Evolutionary conservation across 768 basidiomycete species (phyloP), one percentile per base, ranked within the genome.

Genomic region (Calvatia gigantea): DNA sequence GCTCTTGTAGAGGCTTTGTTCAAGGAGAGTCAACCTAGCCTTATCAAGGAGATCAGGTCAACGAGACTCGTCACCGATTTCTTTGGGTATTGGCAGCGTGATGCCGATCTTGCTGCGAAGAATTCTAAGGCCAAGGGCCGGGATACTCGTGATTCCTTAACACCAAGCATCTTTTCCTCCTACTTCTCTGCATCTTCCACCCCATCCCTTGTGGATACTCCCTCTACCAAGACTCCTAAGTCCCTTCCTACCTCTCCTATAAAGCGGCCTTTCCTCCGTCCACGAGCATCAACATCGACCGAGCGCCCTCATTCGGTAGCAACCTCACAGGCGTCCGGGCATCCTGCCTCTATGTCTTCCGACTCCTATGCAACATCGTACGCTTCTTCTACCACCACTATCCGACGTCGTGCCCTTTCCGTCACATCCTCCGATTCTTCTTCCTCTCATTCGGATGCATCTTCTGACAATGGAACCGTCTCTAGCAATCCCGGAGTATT

Each of bases 81-180:
- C 69, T 93, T 93, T 63, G 86, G 82, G 12, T 78, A 80, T 59
- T 92, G 91, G 91, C 75, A 85, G 58, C 71, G 84, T 35, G 91
- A 93, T 66, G 68, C 80, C 57, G 89, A 91, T 51, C 70, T 82
- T 32, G 75, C 74, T 25, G 73, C 75, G 58, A 83, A 79, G 63
- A 54, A 66, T 50, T 54, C 65, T 35, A 63, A 67, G 57, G 32
- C 54, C 42, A 60, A 60, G 17, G 21, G 63, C 23, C 60, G 60
- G 41, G 66, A 63, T 46, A 61, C 70, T 17, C 75, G 76, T 57
- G 65, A 64, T 15, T 84, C 85, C 0, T 60, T 84, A 25, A 73
- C 79, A 3, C 76, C 74, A 64, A 86, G 79, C 65, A 71, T 82
- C 29, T 79, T 83, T 59, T 83, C 85, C 14, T 69, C 75, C 42